A percentile compares a stretch with the other conserved stretches of the same genome.
Conservation (phyloP, 371 early-diverging fungal genomes). For the Apophysomyces trapeziformis region DNA sequence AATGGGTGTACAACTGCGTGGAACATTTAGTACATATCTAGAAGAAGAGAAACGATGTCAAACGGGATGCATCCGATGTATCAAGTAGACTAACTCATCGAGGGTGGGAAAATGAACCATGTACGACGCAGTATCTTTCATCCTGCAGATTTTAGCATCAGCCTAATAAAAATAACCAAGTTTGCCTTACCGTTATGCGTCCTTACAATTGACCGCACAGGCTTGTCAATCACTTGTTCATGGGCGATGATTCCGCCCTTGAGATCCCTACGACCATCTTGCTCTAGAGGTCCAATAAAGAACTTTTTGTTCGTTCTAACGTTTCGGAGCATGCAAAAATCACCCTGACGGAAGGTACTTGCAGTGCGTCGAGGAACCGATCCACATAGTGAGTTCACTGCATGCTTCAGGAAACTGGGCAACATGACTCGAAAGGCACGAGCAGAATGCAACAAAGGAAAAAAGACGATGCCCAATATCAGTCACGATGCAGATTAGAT, state of each 20-base stretch:
- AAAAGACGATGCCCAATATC: neutral
- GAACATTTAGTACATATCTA: slow-evolving; percentile 62
- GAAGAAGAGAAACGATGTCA: neutral
- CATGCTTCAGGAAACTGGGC: neutral
- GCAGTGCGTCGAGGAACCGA: neutral
- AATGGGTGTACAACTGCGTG: slow-evolving; percentile 70
- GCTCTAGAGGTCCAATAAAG: slow-evolving; percentile 50
- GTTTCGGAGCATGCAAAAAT: slow-evolving; percentile 55
- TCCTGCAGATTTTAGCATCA: neutral
- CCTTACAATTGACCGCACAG: slow-evolving; percentile 50
- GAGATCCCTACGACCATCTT: slow-evolving; percentile 26
- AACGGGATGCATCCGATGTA: neutral
- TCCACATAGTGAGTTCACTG: neutral
- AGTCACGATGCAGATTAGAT: neutral
- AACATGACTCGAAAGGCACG: neutral
- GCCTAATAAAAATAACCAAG: neutral
- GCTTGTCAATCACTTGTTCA: slow-evolving; percentile 51
- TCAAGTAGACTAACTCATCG: slow-evolving; percentile 57
- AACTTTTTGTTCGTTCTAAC: slow-evolving; percentile 38
- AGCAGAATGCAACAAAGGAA: neutral
- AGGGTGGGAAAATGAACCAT: slow-evolving; percentile 73
- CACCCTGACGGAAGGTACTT: slow-evolving; percentile 39
- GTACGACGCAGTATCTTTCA: slow-evolving; percentile 29
- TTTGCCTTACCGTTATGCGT: slow-evolving; percentile 42
- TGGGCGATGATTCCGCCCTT: slow-evolving; percentile 57